A percentile compares a stretch with the other conserved stretches of the same genome.
These are phyloP conservation scores for Neonectria faginata DNA, from an alignment of 2,329 filamentous ascomycete species.

Conservation along the genomic window DNA sequence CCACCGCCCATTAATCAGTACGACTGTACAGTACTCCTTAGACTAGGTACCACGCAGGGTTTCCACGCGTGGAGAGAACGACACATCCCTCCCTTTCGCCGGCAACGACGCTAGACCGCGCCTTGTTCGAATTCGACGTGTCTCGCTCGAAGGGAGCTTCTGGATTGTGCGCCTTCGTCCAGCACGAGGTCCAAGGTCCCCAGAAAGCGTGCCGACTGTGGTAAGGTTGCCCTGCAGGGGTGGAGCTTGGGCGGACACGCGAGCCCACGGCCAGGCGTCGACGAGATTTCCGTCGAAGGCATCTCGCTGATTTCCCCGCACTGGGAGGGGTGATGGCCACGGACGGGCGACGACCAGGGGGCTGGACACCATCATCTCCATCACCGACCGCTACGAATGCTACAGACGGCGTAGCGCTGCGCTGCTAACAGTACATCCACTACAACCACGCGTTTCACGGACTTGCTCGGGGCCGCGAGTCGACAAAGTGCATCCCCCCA, in stretches of 20 bases:
- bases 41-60: slow-evolving; percentile 17
- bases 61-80: slow-evolving; percentile 29
- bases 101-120: slow-evolving; percentile 37
- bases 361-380: slow-evolving; percentile 11
- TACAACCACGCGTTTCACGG: slow-evolving; percentile 35
- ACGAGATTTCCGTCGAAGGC: slow-evolving; percentile 11
- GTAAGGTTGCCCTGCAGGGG: slow-evolving; percentile 20
- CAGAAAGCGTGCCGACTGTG: slow-evolving; percentile 1
- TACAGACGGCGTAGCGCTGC: slow-evolving; percentile 10
- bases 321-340: slow-evolving; percentile 21
- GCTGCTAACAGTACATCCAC: background rate
- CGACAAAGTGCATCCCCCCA: slow-evolving; percentile 18
- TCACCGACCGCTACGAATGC: slow-evolving; percentile 5
- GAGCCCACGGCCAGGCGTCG: slow-evolving; percentile 21
- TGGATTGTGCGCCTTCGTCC: slow-evolving; percentile 23
- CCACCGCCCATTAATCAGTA: slow-evolving; percentile 16
- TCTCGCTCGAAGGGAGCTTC: slow-evolving; percentile 47
- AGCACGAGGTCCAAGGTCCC: slow-evolving; percentile 15
- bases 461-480: slow-evolving; percentile 40
- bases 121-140: slow-evolving; percentile 13
- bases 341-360: slow-evolving; percentile 15
- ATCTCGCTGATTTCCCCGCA: slow-evolving; percentile 31
- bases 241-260: slow-evolving; percentile 25
- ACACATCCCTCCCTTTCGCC: slow-evolving; percentile 43
- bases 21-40: slow-evolving; percentile 11